These are phyloP conservation scores for Reticulascus tulasneorum DNA, from an alignment of 2,329 filamentous ascomycete genomes.

Conservation along the genomic window DNA sequence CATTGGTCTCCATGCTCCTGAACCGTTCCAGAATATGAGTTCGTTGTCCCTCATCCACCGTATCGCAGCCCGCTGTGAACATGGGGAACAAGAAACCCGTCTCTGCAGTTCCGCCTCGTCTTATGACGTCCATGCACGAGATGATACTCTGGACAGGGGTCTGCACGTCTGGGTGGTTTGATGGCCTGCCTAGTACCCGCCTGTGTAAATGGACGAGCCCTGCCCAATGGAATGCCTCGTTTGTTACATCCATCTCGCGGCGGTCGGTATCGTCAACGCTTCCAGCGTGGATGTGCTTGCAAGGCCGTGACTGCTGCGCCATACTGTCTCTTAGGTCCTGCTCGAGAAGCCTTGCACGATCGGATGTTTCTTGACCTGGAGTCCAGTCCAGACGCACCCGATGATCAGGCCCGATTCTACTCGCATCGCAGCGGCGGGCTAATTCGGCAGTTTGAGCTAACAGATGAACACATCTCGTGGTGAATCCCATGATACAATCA, in stretches of 20 bases:
- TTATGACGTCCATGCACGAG: constrained; percentile 56
- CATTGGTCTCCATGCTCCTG: constrained; percentile 64
- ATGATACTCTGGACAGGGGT: constrained; percentile 61
- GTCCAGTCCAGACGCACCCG: constrained; percentile 45
- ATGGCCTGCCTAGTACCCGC: constrained; percentile 62
- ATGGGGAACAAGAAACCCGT: constrained; percentile 74
- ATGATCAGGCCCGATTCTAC: constrained; percentile 52
- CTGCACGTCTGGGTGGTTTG: constrained; percentile 57
- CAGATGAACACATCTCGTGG: constrained; percentile 64
- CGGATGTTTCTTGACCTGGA: constrained; percentile 49
- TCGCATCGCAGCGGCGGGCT: constrained; percentile 62
- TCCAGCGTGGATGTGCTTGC: constrained; percentile 42
- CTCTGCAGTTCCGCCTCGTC: constrained; percentile 66
- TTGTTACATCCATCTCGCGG: constrained; percentile 65
- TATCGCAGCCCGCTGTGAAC: constrained; percentile 79
- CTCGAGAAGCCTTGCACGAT: constrained; percentile 57
- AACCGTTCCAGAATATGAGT: constrained; percentile 62
- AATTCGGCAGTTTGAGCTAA: constrained; percentile 70
- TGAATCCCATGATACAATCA: constrained; percentile 79
- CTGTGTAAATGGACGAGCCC: constrained; percentile 72
- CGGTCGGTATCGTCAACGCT: constrained; percentile 52
- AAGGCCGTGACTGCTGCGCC: constrained; percentile 35
- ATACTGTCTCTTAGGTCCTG: constrained; percentile 57
- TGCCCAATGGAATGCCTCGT: constrained; percentile 76
- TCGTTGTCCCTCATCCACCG: constrained; percentile 50